Evolutionary conservation across 768 basidiomycete genomes (phyloP), one percentile per base, ranked within the genome.

Genomic region (Termitomyces sp.): DNA sequence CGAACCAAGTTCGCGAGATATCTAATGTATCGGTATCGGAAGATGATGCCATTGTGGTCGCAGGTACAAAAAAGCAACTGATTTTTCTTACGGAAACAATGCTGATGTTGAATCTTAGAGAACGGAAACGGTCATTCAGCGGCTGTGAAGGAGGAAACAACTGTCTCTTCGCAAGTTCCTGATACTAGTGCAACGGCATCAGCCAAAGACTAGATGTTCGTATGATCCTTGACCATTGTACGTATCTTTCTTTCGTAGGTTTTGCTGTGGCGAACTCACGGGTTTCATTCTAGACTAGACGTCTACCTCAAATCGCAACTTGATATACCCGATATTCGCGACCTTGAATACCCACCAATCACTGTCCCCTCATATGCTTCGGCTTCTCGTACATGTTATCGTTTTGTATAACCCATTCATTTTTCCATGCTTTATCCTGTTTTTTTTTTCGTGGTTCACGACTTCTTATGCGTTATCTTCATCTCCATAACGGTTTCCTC

Each of bases 341-440:
- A 52, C n/a, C 28, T 53, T 36, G 52, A 54, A 63, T 63, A 63
- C 58, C 58, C 44, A 46, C n/a, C 36, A 47, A n/a, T 32, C 26
- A 50, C 53, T 30, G 28, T 40, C 48, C 35, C 55, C 53, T 33
- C 36, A 33, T 55, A n/a, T 53, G 6, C 20, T 44, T 20, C 16
- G 26, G 57, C 43, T 47, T 30, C 30, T 14, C n/a, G 18, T 35
- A 8, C 26, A 36, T 32, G 13, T 35, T 38, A 23, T 14, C 51
- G 41, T 54, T 38, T 46, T 33, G 9, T 44, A 35, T 46, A 50
- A 41, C n/a, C 18, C 46, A 32, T 51, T 32, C 10, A 33, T 59
- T 47, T 26, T 49, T 54, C 28, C 14, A 36, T 41, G 52, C 16
- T 30, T 53, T 5, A 40, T 49, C 23, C 4, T 49, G 51, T 40